phyloP scores from a whole-genome alignment of 2,329 filamentous ascomycete genomes.

The Aspergillus costaricaensis region DNA sequence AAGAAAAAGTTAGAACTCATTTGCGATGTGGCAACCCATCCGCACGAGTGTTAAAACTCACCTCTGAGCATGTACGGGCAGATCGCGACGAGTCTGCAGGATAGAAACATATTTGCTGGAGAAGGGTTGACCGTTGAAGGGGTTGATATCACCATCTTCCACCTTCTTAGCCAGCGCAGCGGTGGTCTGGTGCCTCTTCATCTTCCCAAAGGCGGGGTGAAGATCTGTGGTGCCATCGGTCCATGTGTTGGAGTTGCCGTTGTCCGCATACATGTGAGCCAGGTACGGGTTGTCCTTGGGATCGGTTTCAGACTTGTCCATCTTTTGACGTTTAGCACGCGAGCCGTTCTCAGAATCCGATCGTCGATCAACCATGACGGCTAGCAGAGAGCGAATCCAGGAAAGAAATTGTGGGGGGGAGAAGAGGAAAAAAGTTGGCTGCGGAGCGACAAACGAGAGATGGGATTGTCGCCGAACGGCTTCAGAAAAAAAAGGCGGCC shows the following conservation, averaged over 20 bases:
- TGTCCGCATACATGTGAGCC: slow-evolving; percentile 75
- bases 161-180: slow-evolving; percentile 69
- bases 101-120: slow-evolving; percentile 89
- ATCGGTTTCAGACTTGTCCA: slow-evolving; percentile 50
- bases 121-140: slow-evolving; percentile 77
- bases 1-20: not conserved
- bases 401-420: slow-evolving; percentile 7
- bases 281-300: slow-evolving; percentile 80
- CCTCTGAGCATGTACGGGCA: slow-evolving; percentile 91
- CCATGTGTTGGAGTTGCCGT: slow-evolving; percentile 29
- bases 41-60: slow-evolving; percentile 43
- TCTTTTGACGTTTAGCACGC: slow-evolving; percentile 59
- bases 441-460: slow-evolving; percentile 15
- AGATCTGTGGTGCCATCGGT: slow-evolving; percentile 24
- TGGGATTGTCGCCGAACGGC: slow-evolving; percentile 6
- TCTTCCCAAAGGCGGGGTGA: slow-evolving; percentile 60
- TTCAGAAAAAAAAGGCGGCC: slow-evolving; percentile 23
- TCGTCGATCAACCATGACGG: slow-evolving; percentile 59
- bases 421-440: slow-evolving; percentile 11
- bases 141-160: slow-evolving; percentile 80
- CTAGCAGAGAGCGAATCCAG: slow-evolving; percentile 12
- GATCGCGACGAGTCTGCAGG: slow-evolving; percentile 75
- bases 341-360: slow-evolving; percentile 52
- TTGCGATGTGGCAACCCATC: not conserved
- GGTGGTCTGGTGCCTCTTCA: slow-evolving; percentile 80